Conservation (phyloP, 768 basidiomycete species). For the Suillus ampliporus region DNA sequence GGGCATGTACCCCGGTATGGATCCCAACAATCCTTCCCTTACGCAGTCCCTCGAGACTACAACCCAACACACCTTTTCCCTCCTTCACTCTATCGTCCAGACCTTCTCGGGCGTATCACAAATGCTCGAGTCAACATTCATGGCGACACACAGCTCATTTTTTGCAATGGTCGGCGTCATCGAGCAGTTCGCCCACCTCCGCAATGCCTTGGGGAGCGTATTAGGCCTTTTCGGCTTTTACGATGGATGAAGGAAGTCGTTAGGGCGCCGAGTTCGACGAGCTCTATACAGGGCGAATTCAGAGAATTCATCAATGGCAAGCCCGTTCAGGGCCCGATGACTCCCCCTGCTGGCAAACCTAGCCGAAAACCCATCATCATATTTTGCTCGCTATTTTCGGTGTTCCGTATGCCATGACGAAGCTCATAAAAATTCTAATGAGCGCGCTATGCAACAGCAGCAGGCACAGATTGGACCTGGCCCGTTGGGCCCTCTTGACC, state of each 20-base stretch:
- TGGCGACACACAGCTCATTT: constrained; percentile 95
- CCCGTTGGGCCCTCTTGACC: constrained; percentile 67
- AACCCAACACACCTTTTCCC: constrained; percentile 90
- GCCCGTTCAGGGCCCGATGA: constrained; percentile 55
- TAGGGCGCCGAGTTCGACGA: constrained; percentile 48
- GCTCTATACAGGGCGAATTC: constrained; percentile 68
- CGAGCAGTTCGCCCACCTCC: constrained; percentile 91
- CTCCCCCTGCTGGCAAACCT: constrained; percentile 56
- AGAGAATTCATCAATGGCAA: constrained; percentile 74
- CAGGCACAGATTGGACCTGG: constrained; percentile 41
- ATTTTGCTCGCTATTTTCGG: constrained; percentile 95
- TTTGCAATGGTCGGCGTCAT: constrained; percentile 97
- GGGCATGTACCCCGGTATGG: constrained; percentile 46
- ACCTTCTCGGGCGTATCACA: constrained; percentile 95
- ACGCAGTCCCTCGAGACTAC: constrained; percentile 88
- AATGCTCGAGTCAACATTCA: constrained; percentile 96
- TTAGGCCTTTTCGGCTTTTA: constrained; percentile 90
- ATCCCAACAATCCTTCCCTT: constrained; percentile 65
- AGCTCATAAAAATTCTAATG: constrained; percentile 81
- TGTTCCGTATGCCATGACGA: constrained; percentile 91
- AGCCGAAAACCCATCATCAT: constrained; percentile 90
- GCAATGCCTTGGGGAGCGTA: constrained; percentile 92
- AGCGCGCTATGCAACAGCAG: constrained; percentile 58
- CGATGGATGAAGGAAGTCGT: constrained; percentile 80
- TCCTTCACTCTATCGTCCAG: constrained; percentile 93